Base-by-base conservation (phyloP, 495 filamentous ascomycete genomes). In the Friedmanniomyces endolithicus region DNA sequence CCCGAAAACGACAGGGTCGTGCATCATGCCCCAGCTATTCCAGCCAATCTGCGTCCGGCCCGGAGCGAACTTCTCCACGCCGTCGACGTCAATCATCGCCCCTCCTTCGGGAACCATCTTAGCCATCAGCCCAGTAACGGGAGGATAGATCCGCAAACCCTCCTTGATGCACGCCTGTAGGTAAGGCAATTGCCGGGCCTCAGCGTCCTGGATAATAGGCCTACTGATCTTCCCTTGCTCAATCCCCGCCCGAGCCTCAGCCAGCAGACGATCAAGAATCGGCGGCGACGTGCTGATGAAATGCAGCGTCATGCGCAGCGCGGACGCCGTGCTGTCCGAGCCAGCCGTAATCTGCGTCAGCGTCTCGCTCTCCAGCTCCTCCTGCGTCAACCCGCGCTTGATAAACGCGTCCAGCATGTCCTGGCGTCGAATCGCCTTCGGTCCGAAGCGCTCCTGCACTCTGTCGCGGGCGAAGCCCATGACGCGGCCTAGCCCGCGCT, bases 321-420 rank as follows among this genome's bases (percentile, higher is more conserved):
- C 55, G 1, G 65, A 63, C 16, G 63, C 60, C 1, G 64, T 68
- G 34, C 60, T 65, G 53, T 68, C 65, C n/a, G 66, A 63, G 29
- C 65, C 65, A 14, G 63, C 63, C 8, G 63, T 61, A 37, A 75
- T 69, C 55, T 73, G 70, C n/a, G 70, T 63, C 12, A 73, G 52
- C 11, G 65, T 69, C 53, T 75, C 73, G 3, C 63, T 64, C 55
- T 69, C 63, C 6, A 70, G 57, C 52, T 77, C 67, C 22, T 65
- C 63, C 44, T 67, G 65, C 6, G 52, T 63, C 14, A 78, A 57
- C 22, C 71, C 73, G 44, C 57, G 63, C 11, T 41, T 48, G 57
- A 67, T 60, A 56, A 74, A 78, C 6, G 70, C 71, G 11, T 70
- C 71, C 9, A 78, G 61, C 69, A 78, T 74, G 47, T 75, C 71